Evolutionary conservation across 2,329 filamentous ascomycete genomes (phyloP).

Genomic region (Pseudocercospora eumusae): DNA sequence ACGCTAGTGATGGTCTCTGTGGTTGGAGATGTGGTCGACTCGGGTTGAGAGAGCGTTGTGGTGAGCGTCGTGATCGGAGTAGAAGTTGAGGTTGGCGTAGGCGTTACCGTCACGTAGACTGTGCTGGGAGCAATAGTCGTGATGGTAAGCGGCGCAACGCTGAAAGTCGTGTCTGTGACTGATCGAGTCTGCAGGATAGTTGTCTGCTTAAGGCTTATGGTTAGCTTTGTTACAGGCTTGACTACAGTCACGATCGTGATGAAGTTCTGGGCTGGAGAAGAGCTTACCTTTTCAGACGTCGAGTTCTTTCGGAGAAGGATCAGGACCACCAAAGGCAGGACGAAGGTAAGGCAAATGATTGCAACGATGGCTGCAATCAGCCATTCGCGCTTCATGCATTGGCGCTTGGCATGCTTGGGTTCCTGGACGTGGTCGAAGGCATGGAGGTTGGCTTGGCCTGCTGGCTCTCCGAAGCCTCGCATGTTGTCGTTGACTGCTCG

Average conservation of each 20-base stretch:
- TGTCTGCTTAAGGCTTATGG: constrained; percentile 5
- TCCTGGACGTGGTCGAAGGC: constrained; percentile 17
- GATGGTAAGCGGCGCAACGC: constrained; percentile 11
- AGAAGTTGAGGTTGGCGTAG: constrained; percentile 5
- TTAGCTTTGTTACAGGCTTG: constrained; percentile 1
- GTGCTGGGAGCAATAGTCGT: constrained; percentile 7
- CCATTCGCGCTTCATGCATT: constrained; percentile 21
- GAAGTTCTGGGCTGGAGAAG: background rate
- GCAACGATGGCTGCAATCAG: constrained; percentile 14
- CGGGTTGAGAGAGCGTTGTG: background rate
- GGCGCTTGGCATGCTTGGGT: constrained; percentile 13
- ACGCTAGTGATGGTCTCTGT: background rate
- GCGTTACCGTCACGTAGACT: constrained; percentile 20
- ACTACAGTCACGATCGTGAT: background rate
- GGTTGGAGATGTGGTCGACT: background rate
- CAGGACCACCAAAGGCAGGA: constrained; percentile 11
- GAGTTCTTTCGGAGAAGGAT: constrained; percentile 8
- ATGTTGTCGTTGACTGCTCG: constrained; percentile 18
- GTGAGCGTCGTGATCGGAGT: background rate
- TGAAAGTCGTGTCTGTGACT: constrained; percentile 9
- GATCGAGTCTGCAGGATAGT: constrained; percentile 14
- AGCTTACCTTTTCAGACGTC: constrained; percentile 13
- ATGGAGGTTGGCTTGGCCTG: constrained; percentile 12
- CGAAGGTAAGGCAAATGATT: constrained; percentile 11
- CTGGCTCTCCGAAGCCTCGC: constrained; percentile 13